These are phyloP conservation scores for Alternaria novae-zelandiae DNA, from an alignment of 2,329 filamentous ascomycete genomes.

Conservation along the genomic window DNA sequence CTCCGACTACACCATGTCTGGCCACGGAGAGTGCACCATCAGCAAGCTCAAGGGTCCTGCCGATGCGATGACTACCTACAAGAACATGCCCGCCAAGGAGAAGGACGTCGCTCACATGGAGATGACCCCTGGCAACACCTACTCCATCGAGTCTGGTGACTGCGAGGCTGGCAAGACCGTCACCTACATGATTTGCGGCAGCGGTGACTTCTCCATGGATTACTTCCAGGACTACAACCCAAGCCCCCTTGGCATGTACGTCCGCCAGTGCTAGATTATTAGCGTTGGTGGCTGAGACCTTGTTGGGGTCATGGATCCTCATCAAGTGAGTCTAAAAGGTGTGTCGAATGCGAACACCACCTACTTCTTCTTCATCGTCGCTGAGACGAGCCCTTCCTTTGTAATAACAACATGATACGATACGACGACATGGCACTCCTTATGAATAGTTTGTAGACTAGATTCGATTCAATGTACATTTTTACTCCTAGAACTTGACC, in stretches of 20 bases:
- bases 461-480: background rate
- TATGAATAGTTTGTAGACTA: background rate
- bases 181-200: slow-evolving; percentile 59
- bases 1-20: slow-evolving; percentile 62
- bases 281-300: background rate
- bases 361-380: background rate
- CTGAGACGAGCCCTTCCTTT: background rate
- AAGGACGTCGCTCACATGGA: slow-evolving; percentile 50
- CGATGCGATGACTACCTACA: slow-evolving; percentile 59
- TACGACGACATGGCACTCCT: slow-evolving; percentile 1
- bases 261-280: slow-evolving; percentile 29
- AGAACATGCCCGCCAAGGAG: slow-evolving; percentile 56
- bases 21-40: slow-evolving; percentile 62
- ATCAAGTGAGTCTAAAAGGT: slow-evolving; percentile 2
- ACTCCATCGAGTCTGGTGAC: slow-evolving; percentile 60
- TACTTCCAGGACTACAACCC: slow-evolving; percentile 72
- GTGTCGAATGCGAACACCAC: background rate
- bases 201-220: slow-evolving; percentile 58
- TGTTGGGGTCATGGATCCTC: background rate
- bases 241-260: slow-evolving; percentile 49
- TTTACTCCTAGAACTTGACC: background rate
- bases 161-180: slow-evolving; percentile 63
- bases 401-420: background rate
- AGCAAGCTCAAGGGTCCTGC: slow-evolving; percentile 57
- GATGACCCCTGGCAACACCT: slow-evolving; percentile 60